Percentiles rank a stretch among this genome's conserved stretches.
Evolutionary conservation across 169 alveolate species (phyloP).

Genomic region (Blepharisma undulans): DNA sequence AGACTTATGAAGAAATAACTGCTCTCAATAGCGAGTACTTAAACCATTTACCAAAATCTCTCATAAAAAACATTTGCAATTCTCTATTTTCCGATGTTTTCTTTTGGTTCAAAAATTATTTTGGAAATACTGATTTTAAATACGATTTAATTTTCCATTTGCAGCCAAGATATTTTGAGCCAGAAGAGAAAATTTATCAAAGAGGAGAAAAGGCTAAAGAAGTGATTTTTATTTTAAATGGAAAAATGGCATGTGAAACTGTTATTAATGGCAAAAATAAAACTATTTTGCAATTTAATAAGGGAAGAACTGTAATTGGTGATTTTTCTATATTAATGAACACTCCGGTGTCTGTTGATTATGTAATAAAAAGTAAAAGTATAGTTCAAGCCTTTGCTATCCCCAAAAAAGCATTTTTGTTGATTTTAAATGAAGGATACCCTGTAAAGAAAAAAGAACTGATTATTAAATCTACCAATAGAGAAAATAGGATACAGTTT

Average conservation of each 20-base stretch:
- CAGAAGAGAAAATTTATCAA: background rate
- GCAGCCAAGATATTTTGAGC: background rate
- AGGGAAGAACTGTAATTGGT: background rate
- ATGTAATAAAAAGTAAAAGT: background rate
- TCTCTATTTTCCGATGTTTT: background rate
- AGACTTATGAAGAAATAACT: background rate
- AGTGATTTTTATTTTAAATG: conserved; percentile 1
- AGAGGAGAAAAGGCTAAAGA: background rate
- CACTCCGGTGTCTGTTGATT: background rate
- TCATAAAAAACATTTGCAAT: background rate
- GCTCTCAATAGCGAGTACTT: background rate
- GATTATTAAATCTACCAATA: background rate
- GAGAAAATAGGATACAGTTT: background rate
- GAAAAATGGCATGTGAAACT: background rate
- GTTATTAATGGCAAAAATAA: background rate
- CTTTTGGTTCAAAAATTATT: background rate
- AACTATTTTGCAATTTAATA: background rate
- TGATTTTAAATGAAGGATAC: background rate
- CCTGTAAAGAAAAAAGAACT: background rate
- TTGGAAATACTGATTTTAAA: background rate
- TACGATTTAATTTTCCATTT: background rate
- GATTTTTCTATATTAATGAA: background rate
- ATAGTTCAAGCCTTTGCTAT: background rate
- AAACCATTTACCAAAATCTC: background rate
- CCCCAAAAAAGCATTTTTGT: background rate